Base-by-base conservation (phyloP, 2,329 filamentous ascomycete genomes). In the Calonectria pseudoreteaudii region DNA sequence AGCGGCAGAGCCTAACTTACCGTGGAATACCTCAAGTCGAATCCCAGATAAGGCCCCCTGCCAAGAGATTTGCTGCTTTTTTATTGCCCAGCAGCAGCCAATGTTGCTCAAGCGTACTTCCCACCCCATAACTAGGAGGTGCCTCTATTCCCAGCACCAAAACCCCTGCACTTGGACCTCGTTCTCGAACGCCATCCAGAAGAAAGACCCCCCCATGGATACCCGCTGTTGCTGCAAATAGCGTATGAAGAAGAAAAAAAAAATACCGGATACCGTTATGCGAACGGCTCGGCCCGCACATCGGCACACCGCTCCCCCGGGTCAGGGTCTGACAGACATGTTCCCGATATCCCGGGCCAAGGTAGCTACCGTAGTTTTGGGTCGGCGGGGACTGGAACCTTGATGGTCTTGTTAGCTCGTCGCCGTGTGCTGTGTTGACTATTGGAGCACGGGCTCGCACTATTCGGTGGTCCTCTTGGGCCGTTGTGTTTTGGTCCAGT, bases 261-360 rank as follows among this genome's bases (percentile, higher is more conserved):
- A 44, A 41, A 49, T 38, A 53, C 36, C 23, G 47, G 58, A 56
- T 64, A 56, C 65, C 30, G 47, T 36, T 60, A 64, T 58, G 50
- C 60, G 23, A 56, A 47, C 71, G 71, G 71, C 60, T 41, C 71
- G 71, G 60, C 71, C 71, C 71, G 71, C 66, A 26, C 52, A 14
- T 23, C n/a, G 50, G 23, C 67, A 53, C 53, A 66, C 50, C 31
- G 58, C 49, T 64, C 20, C 50, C 49, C 11, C 26, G 66, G 66
- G 58, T 34, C 66, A 34, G 30, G 16, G 4, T n/a, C 64, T 53
- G 53, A 20, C 41, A 50, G 30, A 62, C 66, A 56, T 66, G 26
- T 64, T 20, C 26, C 23, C 26, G 26, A 53, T 66, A 47, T 65
- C 53, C 16, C 31, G 70, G 50, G 50, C 62, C 66, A 67, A 62